A percentile compares a stretch with the other conserved stretches of the same genome.
Conservation (phyloP, 495 filamentous ascomycete genomes). For the Penicillium maclennaniae region DNA sequence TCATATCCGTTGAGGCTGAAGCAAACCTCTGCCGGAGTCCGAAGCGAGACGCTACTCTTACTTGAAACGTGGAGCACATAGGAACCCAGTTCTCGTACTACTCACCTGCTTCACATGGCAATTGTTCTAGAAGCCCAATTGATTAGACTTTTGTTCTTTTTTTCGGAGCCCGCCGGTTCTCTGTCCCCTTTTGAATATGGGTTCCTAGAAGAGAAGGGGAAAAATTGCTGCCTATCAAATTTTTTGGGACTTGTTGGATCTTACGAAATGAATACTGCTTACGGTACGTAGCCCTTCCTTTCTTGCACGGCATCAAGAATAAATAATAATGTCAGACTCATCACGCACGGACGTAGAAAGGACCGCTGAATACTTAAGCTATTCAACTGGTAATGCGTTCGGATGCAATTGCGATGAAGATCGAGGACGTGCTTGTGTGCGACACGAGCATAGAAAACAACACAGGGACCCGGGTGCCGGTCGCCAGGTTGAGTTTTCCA, state of each 20-base stretch:
- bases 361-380: slow-evolving; percentile 1
- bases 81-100: not conserved
- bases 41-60: slow-evolving; percentile 2
- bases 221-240: not conserved
- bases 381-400: slow-evolving; percentile 2
- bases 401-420: slow-evolving; percentile 11
- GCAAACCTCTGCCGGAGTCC: not conserved
- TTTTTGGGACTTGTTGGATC: not conserved
- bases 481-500: not conserved
- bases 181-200: slow-evolving; percentile 1
- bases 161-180: slow-evolving; percentile 14
- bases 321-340: not conserved
- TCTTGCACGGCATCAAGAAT: not conserved
- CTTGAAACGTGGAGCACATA: slow-evolving; percentile 5
- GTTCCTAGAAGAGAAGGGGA: not conserved
- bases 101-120: slow-evolving; percentile 12
- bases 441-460: not conserved
- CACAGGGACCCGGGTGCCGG: slow-evolving; percentile 24
- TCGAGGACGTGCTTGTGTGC: slow-evolving; percentile 16
- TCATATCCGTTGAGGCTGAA: slow-evolving; percentile 4
- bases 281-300: too few species aligned
- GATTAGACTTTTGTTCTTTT: slow-evolving; percentile 11
- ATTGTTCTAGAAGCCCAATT: slow-evolving; percentile 16
- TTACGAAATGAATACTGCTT: not conserved
- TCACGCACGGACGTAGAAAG: slow-evolving; percentile 3